phyloP scores from a whole-genome alignment of 1,284 basidiomycete species.

The Puccinia novopanici region DNA sequence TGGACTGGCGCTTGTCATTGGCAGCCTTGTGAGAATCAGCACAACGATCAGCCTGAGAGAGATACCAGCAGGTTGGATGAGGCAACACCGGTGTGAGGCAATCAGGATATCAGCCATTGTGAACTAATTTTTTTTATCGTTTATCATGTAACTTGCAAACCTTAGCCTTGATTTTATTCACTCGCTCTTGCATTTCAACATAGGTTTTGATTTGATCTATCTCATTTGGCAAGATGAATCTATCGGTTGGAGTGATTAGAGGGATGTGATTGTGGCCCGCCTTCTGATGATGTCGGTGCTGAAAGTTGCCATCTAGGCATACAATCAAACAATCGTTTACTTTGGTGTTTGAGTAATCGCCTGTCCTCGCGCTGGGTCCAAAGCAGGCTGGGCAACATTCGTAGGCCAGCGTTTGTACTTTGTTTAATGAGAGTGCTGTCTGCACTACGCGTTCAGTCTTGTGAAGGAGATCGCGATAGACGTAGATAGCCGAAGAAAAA shows the following conservation, averaged over 20 bases:
- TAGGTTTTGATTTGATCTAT: background rate
- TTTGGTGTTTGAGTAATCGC: no score
- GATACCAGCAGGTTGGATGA: no score
- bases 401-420: background rate
- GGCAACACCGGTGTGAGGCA: no score
- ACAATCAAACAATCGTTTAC: background rate
- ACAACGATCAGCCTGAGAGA: slow-evolving; percentile 6
- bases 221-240: background rate
- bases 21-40: slow-evolving; percentile 7
- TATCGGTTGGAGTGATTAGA: background rate
- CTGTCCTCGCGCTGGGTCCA: background rate
- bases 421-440: background rate
- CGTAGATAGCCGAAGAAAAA: background rate
- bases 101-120: no score
- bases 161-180: background rate
- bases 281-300: slow-evolving; percentile 4
- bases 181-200: background rate
- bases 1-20: background rate
- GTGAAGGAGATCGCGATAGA: background rate
- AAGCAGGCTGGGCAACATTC: slow-evolving; percentile 12
- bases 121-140: background rate
- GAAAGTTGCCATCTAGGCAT: slow-evolving; percentile 8
- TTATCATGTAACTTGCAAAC: background rate
- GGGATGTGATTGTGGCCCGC: background rate
- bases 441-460: background rate